A percentile compares a stretch with the other conserved stretches of the same genome.
phyloP scores from a whole-genome alignment of 108 stramenopile species.

The Mediolabrus comicus region DNA sequence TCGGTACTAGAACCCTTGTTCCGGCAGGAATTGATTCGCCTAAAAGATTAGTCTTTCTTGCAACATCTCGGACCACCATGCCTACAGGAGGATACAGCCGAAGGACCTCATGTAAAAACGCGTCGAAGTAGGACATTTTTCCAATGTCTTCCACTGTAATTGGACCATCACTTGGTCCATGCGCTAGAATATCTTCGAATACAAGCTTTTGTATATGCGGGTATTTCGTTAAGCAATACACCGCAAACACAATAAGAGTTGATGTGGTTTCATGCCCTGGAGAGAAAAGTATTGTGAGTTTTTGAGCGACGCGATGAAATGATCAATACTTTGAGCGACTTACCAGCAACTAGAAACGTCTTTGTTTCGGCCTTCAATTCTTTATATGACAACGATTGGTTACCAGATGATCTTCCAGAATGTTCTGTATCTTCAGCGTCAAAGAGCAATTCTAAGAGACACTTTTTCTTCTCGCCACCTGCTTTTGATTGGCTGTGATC shows the following conservation, averaged over 20 bases:
- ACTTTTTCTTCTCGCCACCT: conserved; percentile 2
- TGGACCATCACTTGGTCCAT: conserved; percentile 9
- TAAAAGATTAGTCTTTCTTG: conserved; percentile 26
- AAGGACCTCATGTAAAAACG: conserved; percentile 66
- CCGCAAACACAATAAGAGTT: conserved; percentile 60
- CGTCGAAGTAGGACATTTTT: conserved; percentile 62
- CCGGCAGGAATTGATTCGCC: conserved; percentile 48
- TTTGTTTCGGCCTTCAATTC: conserved; percentile 69
- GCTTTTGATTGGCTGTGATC: conserved; percentile 10
- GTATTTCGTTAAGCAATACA: conserved; percentile 53
- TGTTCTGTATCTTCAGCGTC: conserved; percentile 39
- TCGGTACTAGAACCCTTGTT: conserved; percentile 49
- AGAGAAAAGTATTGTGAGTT: neutral
- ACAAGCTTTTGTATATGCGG: conserved; percentile 52
- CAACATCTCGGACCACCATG: conserved; percentile 29
- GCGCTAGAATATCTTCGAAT: conserved; percentile 47
- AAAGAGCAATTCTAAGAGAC: conserved; percentile 51
- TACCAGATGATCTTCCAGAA: conserved; percentile 11
- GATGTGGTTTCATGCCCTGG: conserved; percentile 68
- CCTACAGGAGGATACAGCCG: conserved; percentile 63
- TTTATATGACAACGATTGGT: conserved; percentile 18
- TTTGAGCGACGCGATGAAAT: no score
- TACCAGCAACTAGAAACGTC: conserved; percentile 63
- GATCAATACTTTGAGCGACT: no score
- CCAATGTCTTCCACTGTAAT: conserved; percentile 50